These are phyloP conservation scores for Phytophthora europaea DNA, from an alignment of 352 stramenopile species.

Conservation along the genomic window DNA sequence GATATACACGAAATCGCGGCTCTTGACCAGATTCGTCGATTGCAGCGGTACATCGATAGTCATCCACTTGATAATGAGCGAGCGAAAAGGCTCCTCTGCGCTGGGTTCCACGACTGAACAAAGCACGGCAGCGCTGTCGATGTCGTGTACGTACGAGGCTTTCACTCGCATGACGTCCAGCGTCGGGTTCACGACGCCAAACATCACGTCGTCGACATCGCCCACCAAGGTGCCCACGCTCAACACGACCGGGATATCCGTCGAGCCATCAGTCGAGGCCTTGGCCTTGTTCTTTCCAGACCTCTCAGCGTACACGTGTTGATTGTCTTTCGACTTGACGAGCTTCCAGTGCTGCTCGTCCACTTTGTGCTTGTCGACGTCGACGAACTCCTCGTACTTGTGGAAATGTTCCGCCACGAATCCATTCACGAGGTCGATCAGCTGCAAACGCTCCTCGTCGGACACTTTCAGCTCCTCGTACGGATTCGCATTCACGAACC, in stretches of 20 bases:
- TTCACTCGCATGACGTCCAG: conserved; percentile 7
- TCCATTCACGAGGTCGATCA: conserved; percentile 24
- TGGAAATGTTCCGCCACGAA: conserved; percentile 27
- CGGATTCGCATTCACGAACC: conserved; percentile 25
- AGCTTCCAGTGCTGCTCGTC: conserved; percentile 35
- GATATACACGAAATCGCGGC: conserved; percentile 20
- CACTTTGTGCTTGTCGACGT: conserved; percentile 23
- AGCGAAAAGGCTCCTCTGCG: conserved; percentile 45
- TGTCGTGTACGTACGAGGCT: conserved; percentile 4
- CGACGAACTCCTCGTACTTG: conserved; percentile 38
- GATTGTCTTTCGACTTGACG: conserved; percentile 35
- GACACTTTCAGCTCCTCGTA: conserved; percentile 28
- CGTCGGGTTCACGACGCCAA: conserved; percentile 3
- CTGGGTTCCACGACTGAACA: conserved; percentile 45
- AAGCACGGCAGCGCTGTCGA: conserved; percentile 44
- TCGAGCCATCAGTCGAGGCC: background rate
- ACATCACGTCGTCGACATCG: conserved; percentile 31
- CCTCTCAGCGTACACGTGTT: conserved; percentile 26
- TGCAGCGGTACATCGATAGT: conserved; percentile 9
- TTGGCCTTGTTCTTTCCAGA: background rate
- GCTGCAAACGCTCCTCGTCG: conserved; percentile 19
- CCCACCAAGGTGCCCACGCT: conserved; percentile 27
- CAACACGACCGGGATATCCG: conserved; percentile 22
- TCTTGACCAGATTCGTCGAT: conserved; percentile 13
- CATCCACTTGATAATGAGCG: conserved; percentile 38